Percentiles rank a stretch among this genome's conserved stretches.
Conservation (phyloP, 2,329 filamentous ascomycete genomes). For the Aspergillus arachidicola region DNA sequence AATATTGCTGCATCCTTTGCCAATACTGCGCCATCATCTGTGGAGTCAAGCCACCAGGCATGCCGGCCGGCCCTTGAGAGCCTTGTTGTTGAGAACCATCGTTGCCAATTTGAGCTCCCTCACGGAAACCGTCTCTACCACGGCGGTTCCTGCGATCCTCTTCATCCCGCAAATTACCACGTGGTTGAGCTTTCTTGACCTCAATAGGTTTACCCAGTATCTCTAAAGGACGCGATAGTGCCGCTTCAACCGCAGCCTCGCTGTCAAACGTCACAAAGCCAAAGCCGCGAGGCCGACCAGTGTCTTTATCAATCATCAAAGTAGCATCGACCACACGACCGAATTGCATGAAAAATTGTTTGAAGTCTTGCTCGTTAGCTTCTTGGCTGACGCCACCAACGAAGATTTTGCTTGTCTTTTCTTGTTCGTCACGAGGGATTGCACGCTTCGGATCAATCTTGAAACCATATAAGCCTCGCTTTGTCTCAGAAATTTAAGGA, state of each 20-base stretch:
- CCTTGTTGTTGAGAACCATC: slow-evolving; percentile 51
- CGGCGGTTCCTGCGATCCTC: slow-evolving; percentile 65
- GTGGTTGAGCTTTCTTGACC: slow-evolving; percentile 95
- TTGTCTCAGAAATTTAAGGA: not conserved
- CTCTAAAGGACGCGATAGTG: slow-evolving; percentile 79
- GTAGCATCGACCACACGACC: slow-evolving; percentile 95
- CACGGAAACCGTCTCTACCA: slow-evolving; percentile 44
- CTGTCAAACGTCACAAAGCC: slow-evolving; percentile 98
- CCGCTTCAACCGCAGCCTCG: slow-evolving; percentile 90
- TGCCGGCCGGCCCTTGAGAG: slow-evolving; percentile 44
- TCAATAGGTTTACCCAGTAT: slow-evolving; percentile 97
- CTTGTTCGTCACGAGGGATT: slow-evolving; percentile 95
- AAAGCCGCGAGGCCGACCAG: slow-evolving; percentile 92
- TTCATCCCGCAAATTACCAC: slow-evolving; percentile 91
- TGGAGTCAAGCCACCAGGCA: slow-evolving; percentile 75
- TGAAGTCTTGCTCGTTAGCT: slow-evolving; percentile 93
- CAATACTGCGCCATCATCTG: slow-evolving; percentile 99
- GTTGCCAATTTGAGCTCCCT: slow-evolving; percentile 40
- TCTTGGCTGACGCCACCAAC: slow-evolving; percentile 97
- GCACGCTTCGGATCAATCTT: slow-evolving; percentile 98
- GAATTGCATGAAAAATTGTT: slow-evolving; percentile 95
- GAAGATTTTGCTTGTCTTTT: slow-evolving; percentile 98
- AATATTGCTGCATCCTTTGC: slow-evolving; percentile 98
- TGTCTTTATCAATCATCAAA: slow-evolving; percentile 99
- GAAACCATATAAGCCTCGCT: slow-evolving; percentile 26